phyloP scores from a whole-genome alignment of 805 yeast species.

The Komagataella pastoris region DNA sequence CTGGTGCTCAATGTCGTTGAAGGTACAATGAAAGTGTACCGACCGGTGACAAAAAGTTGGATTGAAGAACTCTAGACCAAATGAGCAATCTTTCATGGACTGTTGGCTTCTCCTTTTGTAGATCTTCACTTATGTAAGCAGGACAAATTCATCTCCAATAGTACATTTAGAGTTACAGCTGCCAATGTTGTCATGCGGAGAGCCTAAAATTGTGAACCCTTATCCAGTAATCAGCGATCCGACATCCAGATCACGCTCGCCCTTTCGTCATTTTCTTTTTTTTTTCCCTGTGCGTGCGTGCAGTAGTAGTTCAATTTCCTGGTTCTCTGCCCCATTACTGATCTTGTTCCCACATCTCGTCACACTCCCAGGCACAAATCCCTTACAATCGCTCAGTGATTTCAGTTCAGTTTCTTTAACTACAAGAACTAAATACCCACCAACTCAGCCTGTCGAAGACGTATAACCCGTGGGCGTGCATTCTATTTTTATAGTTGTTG shows the following conservation, averaged over 20 bases:
- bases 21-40: constrained; percentile 31
- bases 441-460: neutral
- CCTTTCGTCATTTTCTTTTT: neutral
- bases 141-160: too few species aligned
- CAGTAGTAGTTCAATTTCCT: neutral
- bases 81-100: neutral
- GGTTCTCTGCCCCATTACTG: neutral
- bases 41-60: constrained; percentile 21
- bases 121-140: neutral
- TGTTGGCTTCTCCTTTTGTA: neutral
- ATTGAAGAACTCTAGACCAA: neutral
- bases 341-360: neutral
- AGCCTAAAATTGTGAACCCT: neutral
- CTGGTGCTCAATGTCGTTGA: constrained; percentile 21
- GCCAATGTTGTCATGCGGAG: neutral
- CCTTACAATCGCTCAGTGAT: neutral
- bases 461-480: neutral
- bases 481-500: neutral
- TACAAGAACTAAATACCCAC: neutral
- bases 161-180: too few species aligned
- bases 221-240: neutral
- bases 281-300: neutral
- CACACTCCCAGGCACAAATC: neutral
- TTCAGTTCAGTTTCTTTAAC: neutral
- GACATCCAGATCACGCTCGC: neutral